Evolutionary conservation across 2,329 filamentous ascomycete genomes (phyloP).

Genomic region (Calycina marina): DNA sequence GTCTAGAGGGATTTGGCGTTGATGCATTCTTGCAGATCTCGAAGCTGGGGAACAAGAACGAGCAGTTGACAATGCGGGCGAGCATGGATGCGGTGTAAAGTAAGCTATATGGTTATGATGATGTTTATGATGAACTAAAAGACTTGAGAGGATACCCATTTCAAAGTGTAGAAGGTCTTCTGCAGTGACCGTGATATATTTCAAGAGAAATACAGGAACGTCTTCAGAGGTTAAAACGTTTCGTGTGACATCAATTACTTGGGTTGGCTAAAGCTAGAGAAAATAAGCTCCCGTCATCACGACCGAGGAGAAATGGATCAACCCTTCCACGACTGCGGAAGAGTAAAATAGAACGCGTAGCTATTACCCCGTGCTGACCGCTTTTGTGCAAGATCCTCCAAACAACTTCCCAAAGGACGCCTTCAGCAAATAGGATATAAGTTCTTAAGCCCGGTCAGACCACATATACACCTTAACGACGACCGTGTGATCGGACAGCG

Average conservation of each 20-base stretch:
- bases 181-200: neutral
- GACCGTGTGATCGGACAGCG: conserved; percentile 80
- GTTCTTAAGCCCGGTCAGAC: too few species aligned
- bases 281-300: too few species aligned
- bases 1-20: conserved; percentile 85
- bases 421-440: neutral
- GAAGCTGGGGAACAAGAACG: conserved; percentile 94
- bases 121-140: too few species aligned
- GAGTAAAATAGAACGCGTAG: conserved; percentile 15
- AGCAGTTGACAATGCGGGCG: conserved; percentile 69
- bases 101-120: conserved; percentile 3
- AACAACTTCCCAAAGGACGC: conserved; percentile 1
- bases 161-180: neutral
- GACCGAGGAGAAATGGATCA: conserved; percentile 12
- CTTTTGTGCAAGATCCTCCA: too few species aligned
- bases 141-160: neutral
- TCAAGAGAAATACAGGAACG: neutral
- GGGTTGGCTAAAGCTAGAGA: conserved; percentile 1
- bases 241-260: conserved; percentile 1
- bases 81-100: conserved; percentile 55
- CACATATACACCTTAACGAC: conserved; percentile 45
- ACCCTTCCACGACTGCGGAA: conserved; percentile 7
- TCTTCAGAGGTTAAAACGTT: conserved; percentile 1
- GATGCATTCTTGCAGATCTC: conserved; percentile 95
- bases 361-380: conserved; percentile 17